Conservation (phyloP, 768 basidiomycete species). For the Naganishia onofrii region DNA sequence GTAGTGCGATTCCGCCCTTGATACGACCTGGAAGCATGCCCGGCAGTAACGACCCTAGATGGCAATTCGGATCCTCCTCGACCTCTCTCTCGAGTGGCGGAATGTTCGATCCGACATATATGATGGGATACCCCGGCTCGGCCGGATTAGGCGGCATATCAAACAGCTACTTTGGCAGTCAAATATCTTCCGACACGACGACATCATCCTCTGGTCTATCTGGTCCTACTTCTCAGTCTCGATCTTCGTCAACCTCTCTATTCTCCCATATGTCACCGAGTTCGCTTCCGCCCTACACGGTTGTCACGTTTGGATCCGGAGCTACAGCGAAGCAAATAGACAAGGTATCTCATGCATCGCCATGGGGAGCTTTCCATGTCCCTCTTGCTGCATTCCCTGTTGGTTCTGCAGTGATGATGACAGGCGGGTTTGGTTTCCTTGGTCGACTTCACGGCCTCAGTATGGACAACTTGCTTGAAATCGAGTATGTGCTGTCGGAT, state of each 20-base stretch:
- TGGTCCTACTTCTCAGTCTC: background rate
- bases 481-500: constrained; percentile 86
- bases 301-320: constrained; percentile 80
- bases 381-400: constrained; percentile 53
- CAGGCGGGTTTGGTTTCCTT: constrained; percentile 83
- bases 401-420: constrained; percentile 52
- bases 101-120: constrained; percentile 16
- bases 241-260: background rate
- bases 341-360: constrained; percentile 62
- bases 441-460: constrained; percentile 79
- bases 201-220: constrained; percentile 2
- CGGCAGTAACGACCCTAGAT: background rate
- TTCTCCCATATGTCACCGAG: constrained; percentile 19
- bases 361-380: constrained; percentile 48
- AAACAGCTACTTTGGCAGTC: constrained; percentile 19
- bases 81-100: background rate
- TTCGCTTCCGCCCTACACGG: constrained; percentile 60
- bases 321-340: constrained; percentile 82
- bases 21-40: background rate
- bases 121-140: constrained; percentile 17
- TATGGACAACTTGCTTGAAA: constrained; percentile 84
- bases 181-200: background rate
- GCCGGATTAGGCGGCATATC: background rate
- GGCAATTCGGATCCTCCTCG: constrained; percentile 14
- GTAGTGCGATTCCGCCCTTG: constrained; percentile 12